Percentiles rank a stretch among this genome's conserved stretches.
These are phyloP conservation scores for Haplographium delicatum DNA, from an alignment of 495 filamentous ascomycete genomes.

Conservation along the genomic window DNA sequence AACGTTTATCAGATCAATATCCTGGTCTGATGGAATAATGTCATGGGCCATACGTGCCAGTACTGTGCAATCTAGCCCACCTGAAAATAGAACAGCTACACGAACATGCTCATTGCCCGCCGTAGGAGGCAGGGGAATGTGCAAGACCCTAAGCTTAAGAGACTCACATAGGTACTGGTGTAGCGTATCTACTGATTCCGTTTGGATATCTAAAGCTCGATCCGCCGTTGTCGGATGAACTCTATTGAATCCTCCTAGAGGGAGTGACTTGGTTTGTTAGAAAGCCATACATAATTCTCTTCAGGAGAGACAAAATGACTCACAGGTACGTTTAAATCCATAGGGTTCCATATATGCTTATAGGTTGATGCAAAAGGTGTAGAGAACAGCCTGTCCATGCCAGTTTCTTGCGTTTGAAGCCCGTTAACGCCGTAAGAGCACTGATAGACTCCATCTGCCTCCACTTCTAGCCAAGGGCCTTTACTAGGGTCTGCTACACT, in stretches of 20 bases:
- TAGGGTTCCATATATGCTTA: conserved; percentile 9
- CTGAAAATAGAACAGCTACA: conserved; percentile 86
- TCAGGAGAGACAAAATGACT: not conserved
- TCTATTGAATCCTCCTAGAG: conserved; percentile 21
- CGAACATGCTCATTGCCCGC: conserved; percentile 36
- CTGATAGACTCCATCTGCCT: conserved; percentile 71
- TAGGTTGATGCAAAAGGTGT: not conserved
- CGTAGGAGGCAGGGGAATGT: conserved; percentile 56
- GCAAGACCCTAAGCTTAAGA: conserved; percentile 56
- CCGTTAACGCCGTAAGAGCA: conserved; percentile 43
- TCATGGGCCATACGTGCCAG: conserved; percentile 83
- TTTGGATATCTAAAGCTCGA: conserved; percentile 36
- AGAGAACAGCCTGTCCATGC: not conserved
- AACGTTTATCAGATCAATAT: conserved; percentile 88
- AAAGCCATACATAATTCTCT: not conserved
- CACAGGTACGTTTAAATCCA: conserved; percentile 1
- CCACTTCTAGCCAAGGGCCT: conserved; percentile 68
- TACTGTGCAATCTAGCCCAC: conserved; percentile 87
- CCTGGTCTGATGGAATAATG: conserved; percentile 57
- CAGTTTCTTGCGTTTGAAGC: not conserved
- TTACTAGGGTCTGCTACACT: conserved; percentile 63
- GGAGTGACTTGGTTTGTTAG: not conserved
- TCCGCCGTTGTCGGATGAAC: conserved; percentile 16
- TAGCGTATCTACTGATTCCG: conserved; percentile 51
- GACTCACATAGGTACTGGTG: conserved; percentile 57